Base-by-base conservation (phyloP, 2,329 filamentous ascomycete species). In the Aspergillus thermomutatus region DNA sequence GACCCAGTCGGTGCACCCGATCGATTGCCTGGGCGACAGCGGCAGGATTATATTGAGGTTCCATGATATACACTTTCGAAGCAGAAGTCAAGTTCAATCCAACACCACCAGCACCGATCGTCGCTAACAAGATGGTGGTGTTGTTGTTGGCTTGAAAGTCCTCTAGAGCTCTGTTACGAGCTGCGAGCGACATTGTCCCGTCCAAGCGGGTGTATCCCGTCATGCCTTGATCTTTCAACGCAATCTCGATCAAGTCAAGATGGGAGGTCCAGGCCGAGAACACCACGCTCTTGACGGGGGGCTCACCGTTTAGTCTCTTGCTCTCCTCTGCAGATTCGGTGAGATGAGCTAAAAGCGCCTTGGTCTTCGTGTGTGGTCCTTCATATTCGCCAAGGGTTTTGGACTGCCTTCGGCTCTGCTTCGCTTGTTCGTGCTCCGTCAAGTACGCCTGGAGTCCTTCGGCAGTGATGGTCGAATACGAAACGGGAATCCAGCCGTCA, bases 191-290 rank as follows among this genome's bases (percentile, higher is more conserved):
- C 91, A 97, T 96, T 60, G 86, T 90, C 52, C 94, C 94, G 66
- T 97, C 94, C 1, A 99, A 86, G n/a, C 94, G 89, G 1, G 75
- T 79, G 71, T 95, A 90, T 9, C 82, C 80, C 10, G 82, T 82
- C n/a, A 77, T 59, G 1, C 66, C 68, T 48, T 72, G 68, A 50
- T 84, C 81, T 28, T 85, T 80, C 14, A 97, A 82, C 0, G 92
- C 93, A 50, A 91, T 81, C 69, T 94, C 87, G 64, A 99, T 96
- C 21, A 99, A 83, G 71, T 97, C 92, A 17, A 99, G 84, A 70
- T 97, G 92, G 0, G 89, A 88, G 0, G 94, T 97, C 92, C 94
- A 97, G n/a, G 87, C 88, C 0, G 92, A 96, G 75, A 97, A 97
- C 6, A 99, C 87, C 14, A 99, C 92, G 26, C 91, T 94, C 72